Conservation (phyloP, 371 early-diverging fungal species). For the Mucor mucedo region DNA sequence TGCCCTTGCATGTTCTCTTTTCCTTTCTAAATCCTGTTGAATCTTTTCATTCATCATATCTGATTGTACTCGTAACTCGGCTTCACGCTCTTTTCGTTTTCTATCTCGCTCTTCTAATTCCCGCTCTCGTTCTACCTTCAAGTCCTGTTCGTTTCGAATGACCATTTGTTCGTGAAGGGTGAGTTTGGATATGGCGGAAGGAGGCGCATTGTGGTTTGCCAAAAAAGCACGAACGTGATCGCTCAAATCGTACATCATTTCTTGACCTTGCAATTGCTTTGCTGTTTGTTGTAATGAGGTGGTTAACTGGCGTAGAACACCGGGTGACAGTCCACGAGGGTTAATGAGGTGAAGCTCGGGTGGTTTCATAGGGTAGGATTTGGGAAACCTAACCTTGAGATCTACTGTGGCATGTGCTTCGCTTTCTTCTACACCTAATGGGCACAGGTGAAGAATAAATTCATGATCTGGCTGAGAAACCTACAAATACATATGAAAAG, state of each 20-base stretch:
- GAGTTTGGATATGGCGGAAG: constrained; percentile 55
- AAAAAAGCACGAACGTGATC: constrained; percentile 68
- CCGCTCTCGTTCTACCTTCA: constrained; percentile 51
- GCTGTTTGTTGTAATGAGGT: constrained; percentile 50
- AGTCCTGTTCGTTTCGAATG: constrained; percentile 61
- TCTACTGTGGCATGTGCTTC: constrained; percentile 59
- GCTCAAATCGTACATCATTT: constrained; percentile 80
- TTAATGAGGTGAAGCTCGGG: constrained; percentile 68
- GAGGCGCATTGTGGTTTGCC: constrained; percentile 63
- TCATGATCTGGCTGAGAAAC: constrained; percentile 66
- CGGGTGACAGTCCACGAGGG: constrained; percentile 59
- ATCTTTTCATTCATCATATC: constrained; percentile 62
- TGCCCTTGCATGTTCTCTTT: constrained; percentile 46
- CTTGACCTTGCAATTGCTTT: constrained; percentile 60
- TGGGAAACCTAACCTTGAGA: constrained; percentile 68
- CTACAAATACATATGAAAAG: constrained; percentile 25
- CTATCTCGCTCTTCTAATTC: constrained; percentile 47
- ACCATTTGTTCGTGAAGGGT: constrained; percentile 68
- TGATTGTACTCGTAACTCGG: constrained; percentile 56
- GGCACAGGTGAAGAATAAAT: constrained; percentile 67
- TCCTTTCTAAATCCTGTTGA: constrained; percentile 57
- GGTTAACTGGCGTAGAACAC: constrained; percentile 51
- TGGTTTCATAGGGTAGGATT: constrained; percentile 71
- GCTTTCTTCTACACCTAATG: constrained; percentile 59
- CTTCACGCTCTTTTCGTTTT: constrained; percentile 46